A percentile compares a stretch with the other conserved stretches of the same genome.
Conservation (phyloP, 2,329 filamentous ascomycete genomes). For the Dactylellina haptotyla region DNA sequence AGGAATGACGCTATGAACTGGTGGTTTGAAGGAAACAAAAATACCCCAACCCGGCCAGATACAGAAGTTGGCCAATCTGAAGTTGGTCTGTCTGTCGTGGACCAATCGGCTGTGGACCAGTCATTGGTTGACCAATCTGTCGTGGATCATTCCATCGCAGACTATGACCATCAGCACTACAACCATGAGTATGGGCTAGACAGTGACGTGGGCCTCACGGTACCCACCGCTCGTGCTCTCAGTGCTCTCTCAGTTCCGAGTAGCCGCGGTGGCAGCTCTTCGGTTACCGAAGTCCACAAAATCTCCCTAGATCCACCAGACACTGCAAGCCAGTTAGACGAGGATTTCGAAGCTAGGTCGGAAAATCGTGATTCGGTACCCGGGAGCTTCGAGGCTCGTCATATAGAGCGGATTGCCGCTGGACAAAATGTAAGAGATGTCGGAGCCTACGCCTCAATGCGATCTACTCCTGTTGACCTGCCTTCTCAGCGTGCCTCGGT, state of each 20-base stretch:
- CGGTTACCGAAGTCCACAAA: conserved; percentile 40
- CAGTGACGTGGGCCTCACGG: conserved; percentile 35
- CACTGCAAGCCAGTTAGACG: conserved; percentile 31
- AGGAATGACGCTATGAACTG: conserved; percentile 51
- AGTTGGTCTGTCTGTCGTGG: conserved; percentile 34
- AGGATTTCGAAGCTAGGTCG: conserved; percentile 23
- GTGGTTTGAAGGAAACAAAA: conserved; percentile 49
- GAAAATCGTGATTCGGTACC: conserved; percentile 41
- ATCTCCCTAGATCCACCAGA: conserved; percentile 48
- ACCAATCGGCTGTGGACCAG: conserved; percentile 21
- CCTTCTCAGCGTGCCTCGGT: conserved; percentile 57
- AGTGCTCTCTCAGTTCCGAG: conserved; percentile 41
- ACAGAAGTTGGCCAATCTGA: conserved; percentile 44
- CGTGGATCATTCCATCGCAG: conserved; percentile 28
- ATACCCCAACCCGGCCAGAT: conserved; percentile 17
- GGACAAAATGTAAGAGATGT: conserved; percentile 57
- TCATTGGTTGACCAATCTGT: conserved; percentile 20
- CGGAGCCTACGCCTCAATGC: conserved; percentile 58
- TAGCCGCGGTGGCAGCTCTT: conserved; percentile 23
- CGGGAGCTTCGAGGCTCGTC: conserved; percentile 50
- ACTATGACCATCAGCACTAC: conserved; percentile 20
- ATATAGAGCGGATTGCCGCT: conserved; percentile 39
- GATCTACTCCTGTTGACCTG: conserved; percentile 57
- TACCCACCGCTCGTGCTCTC: conserved; percentile 8
- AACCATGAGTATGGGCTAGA: conserved; percentile 25